Base-by-base conservation (phyloP, 2,329 filamentous ascomycete species). In the Sarocladiaceae sp. region DNA sequence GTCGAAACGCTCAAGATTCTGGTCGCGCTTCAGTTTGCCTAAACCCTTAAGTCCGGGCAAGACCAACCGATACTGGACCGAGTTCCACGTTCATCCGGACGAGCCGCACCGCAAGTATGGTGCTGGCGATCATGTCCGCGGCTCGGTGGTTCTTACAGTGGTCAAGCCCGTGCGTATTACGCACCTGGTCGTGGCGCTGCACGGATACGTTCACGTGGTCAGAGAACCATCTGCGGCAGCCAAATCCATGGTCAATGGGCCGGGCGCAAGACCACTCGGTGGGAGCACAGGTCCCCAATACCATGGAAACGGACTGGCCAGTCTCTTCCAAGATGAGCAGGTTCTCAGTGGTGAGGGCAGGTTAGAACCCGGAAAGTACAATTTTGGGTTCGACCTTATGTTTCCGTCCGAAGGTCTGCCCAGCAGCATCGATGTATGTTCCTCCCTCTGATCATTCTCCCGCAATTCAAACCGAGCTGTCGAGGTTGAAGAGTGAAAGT, bases 381-480 rank as follows among this genome's bases (percentile, higher is more conserved):
- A 91, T 66, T 94, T 94, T 67, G 84, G 87, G 55, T 90, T 90
- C 59, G 83, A 89, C 61, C 70, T 90, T 56, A 73, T 85, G 53
- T 89, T 90, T 58, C 86, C 87, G 2, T 74, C 79, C 48, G 80
- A 83, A 59, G 80, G 79, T 4, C 71, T 94, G 54, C 89, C 89
- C n/a, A 96, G 90, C 69, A 97, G 93, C 67, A 93, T 99, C 64
- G 92, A 96, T 71, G 93, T 97, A 79, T 64, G 88, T 76, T 46
- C 18, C 44, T 28, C 15, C 6, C 40, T 18, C 7, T 50, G 20
- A 28, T 48, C 37, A n/a, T 47, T 26, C 17, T 37, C 18, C 12
- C 2, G 25, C 35, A 47, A 12, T 31, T n/a, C n/a, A n/a, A n/a
- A n/a, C n/a, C n/a, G n/a, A n/a, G n/a, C n/a, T n/a, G n/a, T n/a